Conservation (phyloP, 2,329 filamentous ascomycete genomes). For the Aureobasidium musti region DNA sequence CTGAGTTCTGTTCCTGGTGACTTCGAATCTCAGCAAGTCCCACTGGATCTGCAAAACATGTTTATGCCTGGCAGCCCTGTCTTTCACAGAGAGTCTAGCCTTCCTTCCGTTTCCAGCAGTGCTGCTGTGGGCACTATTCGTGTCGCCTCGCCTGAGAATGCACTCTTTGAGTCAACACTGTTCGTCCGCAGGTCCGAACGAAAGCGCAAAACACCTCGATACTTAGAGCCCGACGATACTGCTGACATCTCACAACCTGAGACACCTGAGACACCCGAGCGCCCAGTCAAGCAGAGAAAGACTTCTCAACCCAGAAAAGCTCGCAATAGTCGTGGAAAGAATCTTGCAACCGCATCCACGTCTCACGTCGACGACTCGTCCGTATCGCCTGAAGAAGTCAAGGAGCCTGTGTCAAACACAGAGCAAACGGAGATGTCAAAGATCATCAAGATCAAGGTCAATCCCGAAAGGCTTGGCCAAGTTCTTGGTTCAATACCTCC, state of each 20-base stretch:
- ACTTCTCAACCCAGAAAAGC: background rate
- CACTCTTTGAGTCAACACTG: background rate
- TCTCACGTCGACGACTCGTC: background rate
- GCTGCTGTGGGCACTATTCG: background rate
- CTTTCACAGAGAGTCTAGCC: background rate
- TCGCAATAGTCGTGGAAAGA: background rate
- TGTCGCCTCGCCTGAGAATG: background rate
- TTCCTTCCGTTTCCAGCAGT: background rate
- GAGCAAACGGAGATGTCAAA: background rate
- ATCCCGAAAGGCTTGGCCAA: background rate
- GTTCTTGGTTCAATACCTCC: background rate
- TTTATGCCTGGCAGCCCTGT: background rate
- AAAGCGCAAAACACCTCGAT: slow-evolving; percentile 9
- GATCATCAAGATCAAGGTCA: slow-evolving; percentile 5
- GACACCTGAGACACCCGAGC: background rate
- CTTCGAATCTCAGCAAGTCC: background rate
- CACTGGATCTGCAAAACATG: background rate
- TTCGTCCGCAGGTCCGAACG: slow-evolving; percentile 18
- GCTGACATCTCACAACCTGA: background rate
- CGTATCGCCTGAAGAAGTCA: background rate
- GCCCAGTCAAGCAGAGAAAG: slow-evolving; percentile 3
- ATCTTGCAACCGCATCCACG: background rate
- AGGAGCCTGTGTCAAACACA: background rate
- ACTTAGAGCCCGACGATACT: background rate
- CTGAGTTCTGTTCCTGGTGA: slow-evolving; percentile 25